These are phyloP conservation scores for Zasmidium angulare DNA, from an alignment of 2,329 filamentous ascomycete species.

Conservation along the genomic window DNA sequence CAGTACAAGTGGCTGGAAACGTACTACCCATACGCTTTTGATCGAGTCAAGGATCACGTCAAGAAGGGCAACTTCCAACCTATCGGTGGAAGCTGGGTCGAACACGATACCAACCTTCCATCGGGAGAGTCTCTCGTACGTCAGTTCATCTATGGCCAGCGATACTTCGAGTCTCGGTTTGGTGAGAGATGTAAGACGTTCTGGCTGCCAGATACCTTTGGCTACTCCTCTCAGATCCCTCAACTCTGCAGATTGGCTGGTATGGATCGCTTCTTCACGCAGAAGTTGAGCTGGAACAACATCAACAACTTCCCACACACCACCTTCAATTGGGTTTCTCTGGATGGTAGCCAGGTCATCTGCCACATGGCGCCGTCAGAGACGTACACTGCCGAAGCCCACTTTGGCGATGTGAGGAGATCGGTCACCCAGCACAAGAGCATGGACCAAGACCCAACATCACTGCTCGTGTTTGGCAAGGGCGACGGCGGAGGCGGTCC, in stretches of 20 bases:
- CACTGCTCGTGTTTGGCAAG: constrained; percentile 90
- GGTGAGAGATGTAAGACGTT: constrained; percentile 87
- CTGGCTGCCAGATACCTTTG: constrained; percentile 97
- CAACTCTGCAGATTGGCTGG: constrained; percentile 92
- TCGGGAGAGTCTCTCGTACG: constrained; percentile 91
- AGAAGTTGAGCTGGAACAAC: constrained; percentile 99
- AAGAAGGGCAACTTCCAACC: constrained; percentile 89
- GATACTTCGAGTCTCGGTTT: constrained; percentile 92
- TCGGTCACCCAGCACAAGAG: constrained; percentile 93
- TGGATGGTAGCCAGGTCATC: constrained; percentile 93
- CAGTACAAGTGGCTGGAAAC: constrained; percentile 97
- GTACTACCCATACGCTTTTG: constrained; percentile 82
- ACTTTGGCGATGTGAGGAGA: constrained; percentile 90
- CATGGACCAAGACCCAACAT: constrained; percentile 87
- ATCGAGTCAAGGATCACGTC: constrained; percentile 87
- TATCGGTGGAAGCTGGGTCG: constrained; percentile 97
- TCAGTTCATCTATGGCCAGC: constrained; percentile 93
- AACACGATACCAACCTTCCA: constrained; percentile 97
- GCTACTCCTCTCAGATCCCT: constrained; percentile 91
- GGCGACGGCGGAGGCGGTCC: constrained; percentile 95
- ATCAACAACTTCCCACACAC: constrained; percentile 99
- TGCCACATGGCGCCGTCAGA: constrained; percentile 97
- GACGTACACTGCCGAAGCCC: constrained; percentile 90
- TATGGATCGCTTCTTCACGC: constrained; percentile 95
- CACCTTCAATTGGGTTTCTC: constrained; percentile 96